A percentile compares a stretch with the other conserved stretches of the same genome.
Evolutionary conservation across 2,329 filamentous ascomycete species (phyloP).

Genomic region (Hortaea werneckii): DNA sequence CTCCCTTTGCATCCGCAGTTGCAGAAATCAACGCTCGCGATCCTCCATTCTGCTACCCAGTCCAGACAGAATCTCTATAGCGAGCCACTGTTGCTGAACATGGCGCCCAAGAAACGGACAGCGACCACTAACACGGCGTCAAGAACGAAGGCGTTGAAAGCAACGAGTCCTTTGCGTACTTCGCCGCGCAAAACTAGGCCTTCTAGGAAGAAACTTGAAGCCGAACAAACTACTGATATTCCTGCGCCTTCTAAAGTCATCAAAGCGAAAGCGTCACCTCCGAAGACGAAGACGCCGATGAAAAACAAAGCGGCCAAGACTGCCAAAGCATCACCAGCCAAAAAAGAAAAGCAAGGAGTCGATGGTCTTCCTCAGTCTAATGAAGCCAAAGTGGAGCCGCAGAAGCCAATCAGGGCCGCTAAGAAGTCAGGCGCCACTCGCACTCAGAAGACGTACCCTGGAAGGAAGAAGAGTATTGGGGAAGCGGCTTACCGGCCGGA

Average conservation of each 20-base stretch:
- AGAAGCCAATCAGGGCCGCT: neutral
- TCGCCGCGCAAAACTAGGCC: constrained; percentile 1
- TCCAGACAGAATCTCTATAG: too few species aligned
- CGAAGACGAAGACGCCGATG: neutral
- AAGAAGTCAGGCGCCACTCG: neutral
- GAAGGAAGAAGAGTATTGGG: neutral
- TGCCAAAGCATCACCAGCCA: neutral
- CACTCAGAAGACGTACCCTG: neutral
- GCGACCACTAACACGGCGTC: neutral
- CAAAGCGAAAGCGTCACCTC: too few species aligned
- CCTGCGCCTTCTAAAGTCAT: neutral
- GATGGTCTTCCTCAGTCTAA: neutral
- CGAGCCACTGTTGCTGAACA: neutral
- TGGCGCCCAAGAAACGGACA: neutral
- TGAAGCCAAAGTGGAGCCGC: neutral
- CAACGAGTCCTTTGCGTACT: neutral
- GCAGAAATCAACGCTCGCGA: too few species aligned
- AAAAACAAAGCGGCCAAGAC: neutral
- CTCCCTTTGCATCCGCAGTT: too few species aligned
- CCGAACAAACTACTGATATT: neutral
- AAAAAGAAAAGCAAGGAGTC: neutral
- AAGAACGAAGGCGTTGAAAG: neutral
- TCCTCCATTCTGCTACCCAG: too few species aligned
- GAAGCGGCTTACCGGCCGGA: neutral
- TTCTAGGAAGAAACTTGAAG: neutral